These are phyloP conservation scores for Daphne laureola DNA, from an alignment of 441 rosid species.

Conservation along the genomic window DNA sequence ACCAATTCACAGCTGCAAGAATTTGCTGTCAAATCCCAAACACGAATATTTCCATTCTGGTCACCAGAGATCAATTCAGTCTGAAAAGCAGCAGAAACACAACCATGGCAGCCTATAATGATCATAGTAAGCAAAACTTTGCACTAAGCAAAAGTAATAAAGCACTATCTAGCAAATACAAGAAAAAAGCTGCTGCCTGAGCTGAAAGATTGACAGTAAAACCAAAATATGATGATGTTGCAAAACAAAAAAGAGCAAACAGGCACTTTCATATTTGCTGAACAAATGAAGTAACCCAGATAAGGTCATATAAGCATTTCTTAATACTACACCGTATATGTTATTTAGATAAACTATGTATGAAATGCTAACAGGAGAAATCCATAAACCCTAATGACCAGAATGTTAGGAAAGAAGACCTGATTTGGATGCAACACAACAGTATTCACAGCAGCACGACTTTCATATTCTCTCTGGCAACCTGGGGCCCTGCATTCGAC, in stretches of 20 bases:
- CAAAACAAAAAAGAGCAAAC: neutral
- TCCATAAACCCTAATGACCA: too few relatives aligned
- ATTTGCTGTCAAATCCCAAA: conserved; percentile 95
- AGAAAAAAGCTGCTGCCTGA: too few relatives aligned
- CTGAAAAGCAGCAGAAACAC: conserved; percentile 30
- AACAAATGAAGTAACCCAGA: neutral
- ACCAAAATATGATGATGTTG: too few relatives aligned
- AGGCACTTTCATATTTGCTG: neutral
- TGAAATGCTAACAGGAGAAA: neutral
- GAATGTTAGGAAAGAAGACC: conserved; percentile 26
- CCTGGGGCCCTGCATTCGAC: conserved; percentile 73
- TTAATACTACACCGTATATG: neutral
- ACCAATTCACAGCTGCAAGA: conserved; percentile 93
- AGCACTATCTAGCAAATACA: too few relatives aligned
- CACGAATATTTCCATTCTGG: conserved; percentile 89
- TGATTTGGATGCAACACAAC: conserved; percentile 96
- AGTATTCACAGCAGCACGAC: conserved; percentile 87
- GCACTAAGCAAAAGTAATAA: neutral
- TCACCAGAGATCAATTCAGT: conserved; percentile 93
- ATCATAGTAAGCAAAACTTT: conserved; percentile 5
- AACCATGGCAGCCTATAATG: conserved; percentile 3
- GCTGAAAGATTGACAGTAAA: too few relatives aligned
- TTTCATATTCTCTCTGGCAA: conserved; percentile 95
- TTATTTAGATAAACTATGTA: neutral
- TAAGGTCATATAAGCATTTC: neutral